Evolutionary conservation across 192 early-diverging fungal genomes (phyloP).

Genomic region (Coemansia guatemalensis): DNA sequence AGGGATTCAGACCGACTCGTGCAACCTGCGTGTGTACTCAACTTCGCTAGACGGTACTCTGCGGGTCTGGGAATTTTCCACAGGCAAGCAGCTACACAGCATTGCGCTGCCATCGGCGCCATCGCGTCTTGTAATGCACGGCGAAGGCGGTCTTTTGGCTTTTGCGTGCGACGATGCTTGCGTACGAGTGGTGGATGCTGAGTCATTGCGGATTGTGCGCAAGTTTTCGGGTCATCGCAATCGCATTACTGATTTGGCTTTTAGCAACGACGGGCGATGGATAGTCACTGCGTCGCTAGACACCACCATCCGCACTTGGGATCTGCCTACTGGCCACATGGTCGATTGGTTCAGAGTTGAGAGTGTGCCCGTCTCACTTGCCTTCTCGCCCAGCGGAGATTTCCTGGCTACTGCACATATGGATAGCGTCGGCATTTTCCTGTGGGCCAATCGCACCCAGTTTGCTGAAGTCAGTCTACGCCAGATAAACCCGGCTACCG

Average conservation of each 20-base stretch:
- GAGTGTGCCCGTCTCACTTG: constrained; percentile 76
- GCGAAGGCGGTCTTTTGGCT: constrained; percentile 77
- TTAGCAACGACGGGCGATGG: constrained; percentile 92
- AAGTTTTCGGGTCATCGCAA: constrained; percentile 86
- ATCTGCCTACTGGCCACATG: constrained; percentile 87
- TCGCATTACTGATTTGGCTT: constrained; percentile 86
- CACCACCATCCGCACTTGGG: constrained; percentile 91
- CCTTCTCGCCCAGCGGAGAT: constrained; percentile 90
- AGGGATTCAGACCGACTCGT: constrained; percentile 71
- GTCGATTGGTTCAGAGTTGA: constrained; percentile 81
- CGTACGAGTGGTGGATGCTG: constrained; percentile 86
- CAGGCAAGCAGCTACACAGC: constrained; percentile 60
- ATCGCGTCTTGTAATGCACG: constrained; percentile 60
- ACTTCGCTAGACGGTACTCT: constrained; percentile 75
- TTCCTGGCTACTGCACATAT: constrained; percentile 92
- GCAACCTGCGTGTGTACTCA: constrained; percentile 73
- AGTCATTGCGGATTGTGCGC: constrained; percentile 79
- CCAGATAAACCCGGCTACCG: constrained; percentile 49
- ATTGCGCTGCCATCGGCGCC: constrained; percentile 68
- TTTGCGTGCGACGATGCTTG: constrained; percentile 83
- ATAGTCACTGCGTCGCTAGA: constrained; percentile 82
- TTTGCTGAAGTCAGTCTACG: constrained; percentile 71
- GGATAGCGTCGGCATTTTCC: constrained; percentile 85
- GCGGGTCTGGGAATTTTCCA: constrained; percentile 83
- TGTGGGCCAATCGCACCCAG: constrained; percentile 90